Percentiles rank a stretch among this genome's conserved stretches.
phyloP scores from a whole-genome alignment of 169 alveolate genomes.

The Miamiensis avidus region DNA sequence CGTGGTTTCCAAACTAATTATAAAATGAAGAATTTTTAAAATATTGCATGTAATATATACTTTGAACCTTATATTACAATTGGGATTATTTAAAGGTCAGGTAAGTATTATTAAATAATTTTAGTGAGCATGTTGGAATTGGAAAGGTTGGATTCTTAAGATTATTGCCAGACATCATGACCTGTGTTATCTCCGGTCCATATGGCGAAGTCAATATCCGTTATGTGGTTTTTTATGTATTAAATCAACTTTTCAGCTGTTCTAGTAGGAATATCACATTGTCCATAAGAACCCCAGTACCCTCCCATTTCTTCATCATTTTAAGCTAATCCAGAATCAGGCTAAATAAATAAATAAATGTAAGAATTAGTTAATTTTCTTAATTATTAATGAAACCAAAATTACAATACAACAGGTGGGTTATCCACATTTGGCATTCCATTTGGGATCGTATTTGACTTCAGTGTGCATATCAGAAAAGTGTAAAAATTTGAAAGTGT shows the following conservation, averaged over 20 bases:
- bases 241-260: constrained; percentile 39
- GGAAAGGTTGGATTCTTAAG: neutral
- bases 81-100: neutral
- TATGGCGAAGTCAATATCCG: constrained; percentile 62
- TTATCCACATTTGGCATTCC: constrained; percentile 52
- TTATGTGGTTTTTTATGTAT: constrained; percentile 35
- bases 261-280: constrained; percentile 64
- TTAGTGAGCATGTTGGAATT: neutral
- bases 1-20: neutral
- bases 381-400: too few species aligned
- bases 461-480: constrained; percentile 81
- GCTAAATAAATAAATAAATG: neutral
- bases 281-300: constrained; percentile 58
- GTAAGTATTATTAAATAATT: neutral
- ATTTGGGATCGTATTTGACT: constrained; percentile 56
- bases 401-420: constrained; percentile 74
- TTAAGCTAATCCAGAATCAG: constrained; percentile 2
- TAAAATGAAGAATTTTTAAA: too few species aligned
- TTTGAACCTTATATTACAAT: too few species aligned
- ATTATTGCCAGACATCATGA: constrained; percentile 30
- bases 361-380: neutral
- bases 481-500: constrained; percentile 65
- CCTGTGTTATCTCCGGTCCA: constrained; percentile 84
- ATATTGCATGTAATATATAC: too few species aligned
- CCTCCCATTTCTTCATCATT: constrained; percentile 46